These are phyloP conservation scores for Metschnikowia peoriensis DNA, from an alignment of 805 yeast species.

Conservation along the genomic window DNA sequence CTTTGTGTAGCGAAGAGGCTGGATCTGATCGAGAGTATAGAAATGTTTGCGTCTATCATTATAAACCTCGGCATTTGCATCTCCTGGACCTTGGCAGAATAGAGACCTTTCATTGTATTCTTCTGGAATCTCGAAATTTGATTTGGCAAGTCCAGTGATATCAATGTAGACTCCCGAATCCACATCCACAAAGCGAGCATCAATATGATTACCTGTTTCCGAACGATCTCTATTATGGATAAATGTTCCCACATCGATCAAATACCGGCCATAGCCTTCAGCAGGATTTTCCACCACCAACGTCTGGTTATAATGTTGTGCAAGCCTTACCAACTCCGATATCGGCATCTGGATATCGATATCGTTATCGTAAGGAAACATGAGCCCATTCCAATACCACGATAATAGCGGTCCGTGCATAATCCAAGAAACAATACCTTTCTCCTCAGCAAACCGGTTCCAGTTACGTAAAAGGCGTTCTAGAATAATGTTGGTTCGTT, in stretches of 20 bases:
- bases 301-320: conserved; percentile 14
- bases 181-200: conserved; percentile 18
- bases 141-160: conserved; percentile 17
- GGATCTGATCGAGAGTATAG: conserved; percentile 18
- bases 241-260: conserved; percentile 20
- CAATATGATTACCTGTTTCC: conserved; percentile 15
- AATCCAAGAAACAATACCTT: conserved; percentile 19
- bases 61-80: conserved; percentile 14
- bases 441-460: conserved; percentile 16
- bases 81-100: conserved; percentile 11
- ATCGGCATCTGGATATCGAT: conserved; percentile 20
- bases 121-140: conserved; percentile 10
- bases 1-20: conserved; percentile 20
- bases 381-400: conserved; percentile 20
- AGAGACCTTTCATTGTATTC: conserved; percentile 14
- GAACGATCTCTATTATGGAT: conserved; percentile 19
- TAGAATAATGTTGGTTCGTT: conserved; percentile 19
- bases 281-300: conserved; percentile 19
- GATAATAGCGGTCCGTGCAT: conserved; percentile 18
- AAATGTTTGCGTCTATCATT: conserved; percentile 21
- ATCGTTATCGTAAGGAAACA: conserved; percentile 19
- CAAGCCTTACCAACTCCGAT: conserved; percentile 11
- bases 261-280: conserved; percentile 20
- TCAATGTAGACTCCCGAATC: conserved; percentile 19
- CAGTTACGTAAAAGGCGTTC: conserved; percentile 17